Evolutionary conservation across 768 basidiomycete species (phyloP), one percentile per base, ranked within the genome.

Genomic region (Agrocybe pediades): DNA sequence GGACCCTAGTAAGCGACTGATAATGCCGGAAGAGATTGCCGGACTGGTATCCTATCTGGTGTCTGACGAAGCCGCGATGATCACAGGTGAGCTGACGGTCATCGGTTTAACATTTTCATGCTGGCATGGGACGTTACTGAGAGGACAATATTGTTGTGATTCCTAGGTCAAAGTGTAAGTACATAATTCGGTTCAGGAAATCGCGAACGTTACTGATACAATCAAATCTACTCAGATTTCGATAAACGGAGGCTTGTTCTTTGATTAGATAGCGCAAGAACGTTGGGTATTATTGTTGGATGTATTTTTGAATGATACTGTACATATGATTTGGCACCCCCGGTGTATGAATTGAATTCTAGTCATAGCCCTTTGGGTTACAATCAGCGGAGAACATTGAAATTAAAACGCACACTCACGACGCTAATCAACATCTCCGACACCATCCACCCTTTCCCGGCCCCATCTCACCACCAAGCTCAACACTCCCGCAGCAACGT

Each of bases 401-500:
- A n/a, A n/a, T n/a, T n/a, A n/a, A n/a, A n/a, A n/a, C n/a, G n/a
- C n/a, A n/a, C n/a, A n/a, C n/a, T n/a, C n/a, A n/a, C n/a, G n/a
- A n/a, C n/a, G n/a, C 41, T 57, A 62, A 58, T 62, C 54, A 19
- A 56, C 26, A 39, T 70, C 65, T 17, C 62, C 65, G 15, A 66
- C 57, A 13, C 65, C 68, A 59, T 72, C 74, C 17, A 81, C 70
- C 60, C 68, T 73, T 49, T 79, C 75, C 23, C 75, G 75, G 16
- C 73, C 73, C 88, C 89, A 91, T 43, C 80, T 74, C n/a, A 75
- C 66, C 2, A 58, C 51, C 9, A 71, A 73, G 8, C 79, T 82
- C 6, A 66, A 70, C 1, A 61, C 72, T 2, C 87, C 85, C n/a
- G 85, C 76, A 3, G 82, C 24, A 23, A 92, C 70, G 68, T 90